Evolutionary conservation across 2,329 filamentous ascomycete species (phyloP), one percentile per base, ranked within the genome.

Genomic region (Exophiala oligosperma): DNA sequence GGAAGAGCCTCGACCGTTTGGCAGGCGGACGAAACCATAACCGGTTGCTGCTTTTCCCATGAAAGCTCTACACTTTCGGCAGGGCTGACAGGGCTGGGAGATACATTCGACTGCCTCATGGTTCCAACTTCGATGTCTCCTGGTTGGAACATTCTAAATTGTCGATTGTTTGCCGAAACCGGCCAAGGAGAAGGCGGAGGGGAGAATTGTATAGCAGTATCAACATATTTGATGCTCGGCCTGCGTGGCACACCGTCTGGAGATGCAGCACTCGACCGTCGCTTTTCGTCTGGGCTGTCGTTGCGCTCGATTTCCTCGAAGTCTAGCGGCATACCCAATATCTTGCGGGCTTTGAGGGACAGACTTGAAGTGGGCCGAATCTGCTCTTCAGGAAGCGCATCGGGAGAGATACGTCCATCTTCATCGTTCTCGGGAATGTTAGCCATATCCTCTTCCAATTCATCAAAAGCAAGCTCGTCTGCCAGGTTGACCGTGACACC

Each of bases 381-480:
- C 26, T 63, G 56, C 63, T 78, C 76, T 58, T 78, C 77, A 5
- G 75, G 74, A 29, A 78, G 68, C 3, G 73, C 73, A 52, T 73
- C 72, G 7, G 73, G 74, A 8, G 75, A 77, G 4, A 69, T 83
- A 38, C 86, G 84, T 1, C 87, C 86, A 50, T 91, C 88, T 46
- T 87, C 82, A 62, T 92, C 87, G 37, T 89, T 88, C 62, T 89
- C 40, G 40, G n/a, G 78, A 54, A 85, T 83, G 44, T 84, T 81
- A 38, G 77, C 77, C 52, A 78, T 66, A 62, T 79, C 77, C 47
- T 79, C 79, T 32, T 92, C 90, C 56, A 93, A 90, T 60, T 90
- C 89, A 57, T 92, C 90, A 61, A 96, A 89, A 61, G 90, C 87
- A 54, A 99, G 81, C 75, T 99, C 94, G 67, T 97, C 92, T 0